Conservation (phyloP, 139 green algal species). For the Nannochloris sp. region DNA sequence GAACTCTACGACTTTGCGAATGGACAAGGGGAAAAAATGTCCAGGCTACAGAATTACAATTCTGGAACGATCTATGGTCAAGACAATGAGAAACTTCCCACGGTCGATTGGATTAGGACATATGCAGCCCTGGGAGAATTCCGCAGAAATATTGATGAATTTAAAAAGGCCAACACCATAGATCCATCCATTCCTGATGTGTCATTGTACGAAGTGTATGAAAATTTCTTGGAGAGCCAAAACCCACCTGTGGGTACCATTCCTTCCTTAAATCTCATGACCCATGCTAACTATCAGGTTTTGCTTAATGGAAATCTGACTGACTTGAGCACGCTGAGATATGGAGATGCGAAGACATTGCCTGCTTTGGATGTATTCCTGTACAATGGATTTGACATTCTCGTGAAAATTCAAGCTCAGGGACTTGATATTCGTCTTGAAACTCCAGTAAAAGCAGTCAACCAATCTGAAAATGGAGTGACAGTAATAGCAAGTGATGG, state of each 20-base stretch:
- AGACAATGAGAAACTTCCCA: conserved; percentile 10
- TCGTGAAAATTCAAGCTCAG: conserved; percentile 15
- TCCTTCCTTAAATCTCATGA: not conserved
- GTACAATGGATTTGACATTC: conserved; percentile 20
- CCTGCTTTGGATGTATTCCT: conserved; percentile 39
- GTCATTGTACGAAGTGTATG: conserved; percentile 8
- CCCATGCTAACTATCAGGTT: conserved; percentile 27
- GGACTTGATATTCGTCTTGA: conserved; percentile 42
- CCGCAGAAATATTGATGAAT: not conserved
- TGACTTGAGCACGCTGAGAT: conserved; percentile 15
- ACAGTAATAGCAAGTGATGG: conserved; percentile 12
- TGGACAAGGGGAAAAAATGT: not conserved
- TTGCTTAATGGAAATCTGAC: conserved; percentile 30
- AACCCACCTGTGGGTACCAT: not conserved
- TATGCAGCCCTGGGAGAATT: not conserved
- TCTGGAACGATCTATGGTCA: not conserved
- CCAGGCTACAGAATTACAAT: conserved; percentile 4
- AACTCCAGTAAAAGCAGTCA: conserved; percentile 13
- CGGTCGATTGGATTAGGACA: not conserved
- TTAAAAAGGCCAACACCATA: not conserved
- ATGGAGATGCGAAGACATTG: conserved; percentile 26
- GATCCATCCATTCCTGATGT: conserved; percentile 2
- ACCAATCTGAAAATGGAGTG: not conserved
- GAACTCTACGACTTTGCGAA: conserved; percentile 19
- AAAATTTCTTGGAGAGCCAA: not conserved